phyloP scores from a whole-genome alignment of 2,329 filamentous ascomycete genomes.

The Moelleriella libera region DNA sequence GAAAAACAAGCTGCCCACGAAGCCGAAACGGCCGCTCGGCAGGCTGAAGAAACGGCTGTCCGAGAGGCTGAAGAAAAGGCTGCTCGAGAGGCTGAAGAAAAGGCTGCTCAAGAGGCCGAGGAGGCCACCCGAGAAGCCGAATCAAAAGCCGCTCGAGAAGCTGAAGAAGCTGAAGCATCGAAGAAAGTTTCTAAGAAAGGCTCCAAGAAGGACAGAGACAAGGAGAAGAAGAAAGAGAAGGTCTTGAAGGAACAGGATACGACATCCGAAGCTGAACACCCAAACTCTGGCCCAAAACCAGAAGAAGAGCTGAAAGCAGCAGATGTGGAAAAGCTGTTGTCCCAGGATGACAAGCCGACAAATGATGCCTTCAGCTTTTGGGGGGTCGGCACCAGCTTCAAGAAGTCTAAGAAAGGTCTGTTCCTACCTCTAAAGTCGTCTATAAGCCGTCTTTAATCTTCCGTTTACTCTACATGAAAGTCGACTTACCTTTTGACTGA shows the following conservation, averaged over 20 bases:
- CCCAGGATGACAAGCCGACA: conserved; percentile 16
- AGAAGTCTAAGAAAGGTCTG: conserved; percentile 28
- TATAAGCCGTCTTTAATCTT: not conserved
- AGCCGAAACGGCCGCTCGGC: not conserved
- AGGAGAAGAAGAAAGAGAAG: conserved; percentile 6
- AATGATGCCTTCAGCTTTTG: conserved; percentile 41
- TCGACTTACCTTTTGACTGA: no score
- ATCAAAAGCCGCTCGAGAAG: conserved; percentile 23
- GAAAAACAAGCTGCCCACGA: conserved; percentile 24
- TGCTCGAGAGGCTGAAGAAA: conserved; percentile 24
- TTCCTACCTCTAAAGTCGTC: conserved; percentile 3
- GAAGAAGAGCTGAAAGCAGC: conserved; percentile 23
- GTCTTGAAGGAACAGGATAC: conserved; percentile 12
- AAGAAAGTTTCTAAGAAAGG: conserved; percentile 27
- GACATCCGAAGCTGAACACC: conserved; percentile 4
- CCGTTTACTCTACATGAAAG: no score
- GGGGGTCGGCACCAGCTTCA: conserved; percentile 27
- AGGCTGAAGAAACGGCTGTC: conserved; percentile 19
- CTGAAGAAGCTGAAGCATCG: conserved; percentile 18
- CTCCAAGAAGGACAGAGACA: conserved; percentile 13
- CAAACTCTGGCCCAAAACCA: conserved; percentile 6
- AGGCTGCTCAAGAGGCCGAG: conserved; percentile 6
- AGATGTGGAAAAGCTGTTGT: conserved; percentile 28
- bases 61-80: conserved; percentile 14
- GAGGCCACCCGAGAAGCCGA: conserved; percentile 19